Evolutionary conservation across 2,329 filamentous ascomycete species (phyloP).

Genomic region (Massarina eburnea): DNA sequence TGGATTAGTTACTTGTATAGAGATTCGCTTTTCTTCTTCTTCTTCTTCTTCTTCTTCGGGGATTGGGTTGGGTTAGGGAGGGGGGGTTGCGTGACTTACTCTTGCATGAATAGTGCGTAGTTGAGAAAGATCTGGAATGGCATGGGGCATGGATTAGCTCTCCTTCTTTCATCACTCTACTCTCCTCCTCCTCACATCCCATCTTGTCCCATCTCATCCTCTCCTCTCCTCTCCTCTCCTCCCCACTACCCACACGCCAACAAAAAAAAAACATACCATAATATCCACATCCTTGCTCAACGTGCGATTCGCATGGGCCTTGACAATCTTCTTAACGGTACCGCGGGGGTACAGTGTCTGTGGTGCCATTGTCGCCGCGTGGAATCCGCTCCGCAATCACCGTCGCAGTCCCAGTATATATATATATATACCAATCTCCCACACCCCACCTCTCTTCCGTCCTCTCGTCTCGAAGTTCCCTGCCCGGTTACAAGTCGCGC

Average conservation of each 20-base stretch:
- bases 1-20: not conserved
- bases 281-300: slow-evolving; percentile 86
- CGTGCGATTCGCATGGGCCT: slow-evolving; percentile 79
- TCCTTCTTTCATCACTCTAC: not conserved
- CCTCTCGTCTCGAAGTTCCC: no score
- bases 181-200: not conserved
- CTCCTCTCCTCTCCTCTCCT: not conserved
- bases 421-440: no score
- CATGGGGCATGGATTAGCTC: not conserved
- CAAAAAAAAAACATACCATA: slow-evolving; percentile 57
- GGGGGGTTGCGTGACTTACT: slow-evolving; percentile 47
- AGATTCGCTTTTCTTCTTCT: not conserved
- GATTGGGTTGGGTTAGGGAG: not conserved
- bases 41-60: slow-evolving; percentile 2
- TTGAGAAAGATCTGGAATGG: slow-evolving; percentile 78
- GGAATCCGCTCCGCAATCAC: not conserved
- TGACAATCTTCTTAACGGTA: slow-evolving; percentile 85
- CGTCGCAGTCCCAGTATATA: no score
- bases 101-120: slow-evolving; percentile 78
- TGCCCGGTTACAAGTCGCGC: no score
- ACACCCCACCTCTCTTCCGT: no score
- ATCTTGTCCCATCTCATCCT: no score
- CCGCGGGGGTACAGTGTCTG: slow-evolving; percentile 78
- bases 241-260: not conserved
- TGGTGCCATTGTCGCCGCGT: slow-evolving; percentile 57